Evolutionary conservation across 108 stramenopile genomes (phyloP).

Genomic region (Nitzschia inconspicua): DNA sequence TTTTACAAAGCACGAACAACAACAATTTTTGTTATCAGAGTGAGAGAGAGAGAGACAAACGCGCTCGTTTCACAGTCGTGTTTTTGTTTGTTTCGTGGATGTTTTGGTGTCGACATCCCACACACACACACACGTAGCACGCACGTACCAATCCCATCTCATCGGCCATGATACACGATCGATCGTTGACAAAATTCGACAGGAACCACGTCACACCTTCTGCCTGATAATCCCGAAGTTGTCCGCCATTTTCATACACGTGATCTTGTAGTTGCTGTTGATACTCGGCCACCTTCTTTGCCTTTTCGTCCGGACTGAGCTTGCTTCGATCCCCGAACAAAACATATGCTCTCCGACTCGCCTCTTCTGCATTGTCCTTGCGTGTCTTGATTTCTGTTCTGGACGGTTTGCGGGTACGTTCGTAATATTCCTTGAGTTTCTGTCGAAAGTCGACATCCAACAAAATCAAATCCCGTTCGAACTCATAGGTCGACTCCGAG

Average conservation of each 20-base stretch:
- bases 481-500: slow-evolving; percentile 68
- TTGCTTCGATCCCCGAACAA: slow-evolving; percentile 61
- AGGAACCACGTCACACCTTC: slow-evolving; percentile 93
- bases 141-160: slow-evolving; percentile 92
- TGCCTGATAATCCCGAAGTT: slow-evolving; percentile 90
- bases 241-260: slow-evolving; percentile 75
- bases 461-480: slow-evolving; percentile 82
- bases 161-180: slow-evolving; percentile 90
- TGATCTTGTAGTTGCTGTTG: slow-evolving; percentile 46
- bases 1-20: not conserved
- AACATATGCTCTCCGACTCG: slow-evolving; percentile 53
- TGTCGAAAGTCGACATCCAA: slow-evolving; percentile 68
- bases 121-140: too few relatives aligned
- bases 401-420: slow-evolving; percentile 47
- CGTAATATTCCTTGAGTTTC: slow-evolving; percentile 46
- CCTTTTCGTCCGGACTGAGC: slow-evolving; percentile 36
- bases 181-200: slow-evolving; percentile 70
- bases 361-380: slow-evolving; percentile 28
- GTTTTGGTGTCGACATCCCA: too few relatives aligned
- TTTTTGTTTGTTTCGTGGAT: too few relatives aligned
- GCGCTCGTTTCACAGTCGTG: too few relatives aligned
- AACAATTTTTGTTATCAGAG: too few relatives aligned
- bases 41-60: too few relatives aligned
- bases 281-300: slow-evolving; percentile 43
- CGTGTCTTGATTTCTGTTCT: slow-evolving; percentile 31